Evolutionary conservation across 805 yeast species (phyloP), one percentile per base, ranked within the genome.

Genomic region (Pachysolen tannophilus): DNA sequence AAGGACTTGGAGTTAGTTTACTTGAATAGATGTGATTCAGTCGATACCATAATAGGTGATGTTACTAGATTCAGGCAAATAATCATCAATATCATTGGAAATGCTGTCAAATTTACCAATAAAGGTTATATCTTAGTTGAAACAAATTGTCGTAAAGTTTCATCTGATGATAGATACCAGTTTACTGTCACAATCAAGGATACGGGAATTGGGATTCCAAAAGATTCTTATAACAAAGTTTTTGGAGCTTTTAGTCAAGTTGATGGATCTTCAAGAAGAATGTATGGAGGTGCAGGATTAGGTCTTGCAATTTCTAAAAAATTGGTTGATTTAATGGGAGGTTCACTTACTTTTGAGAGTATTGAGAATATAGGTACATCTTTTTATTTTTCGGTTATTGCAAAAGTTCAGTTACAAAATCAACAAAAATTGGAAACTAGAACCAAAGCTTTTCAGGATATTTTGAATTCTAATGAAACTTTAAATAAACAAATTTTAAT

Each of bases 191-290:
- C 53, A 2, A 74, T 71, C 11, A 51, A 59, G 23, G 78, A 72
- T 42, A 65, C 76, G 0, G 78, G 78, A 6, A 71, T 71, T 32
- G 78, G 78, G 2, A 71, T 72, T 21, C 71, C 74, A 3, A 52
- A 54, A 24, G 60, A 53, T 30, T 59, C 71, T 5, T 48, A 60
- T n/a, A 49, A 54, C 28, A 68, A 65, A 48, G 65, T 71, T 4
- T 71, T 71, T 46, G 64, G 70, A 5, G 73, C 74, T 4, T 71
- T 71, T 43, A 63, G 70, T 28, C 78, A 72, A 50, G 75, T 69
- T n/a, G 78, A 71, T 45, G 73, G 73, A 3, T 66, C 74, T 8
- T 61, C 75, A 1, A 54, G 70, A 38, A 48, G 78, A 40, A 65
- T 56, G 8, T 66, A 61, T 51, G 78, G 78, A 3, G 78, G 78